These are phyloP conservation scores for Colletotrichum spaethianum DNA, from an alignment of 2,329 filamentous ascomycete species.

Conservation along the genomic window DNA sequence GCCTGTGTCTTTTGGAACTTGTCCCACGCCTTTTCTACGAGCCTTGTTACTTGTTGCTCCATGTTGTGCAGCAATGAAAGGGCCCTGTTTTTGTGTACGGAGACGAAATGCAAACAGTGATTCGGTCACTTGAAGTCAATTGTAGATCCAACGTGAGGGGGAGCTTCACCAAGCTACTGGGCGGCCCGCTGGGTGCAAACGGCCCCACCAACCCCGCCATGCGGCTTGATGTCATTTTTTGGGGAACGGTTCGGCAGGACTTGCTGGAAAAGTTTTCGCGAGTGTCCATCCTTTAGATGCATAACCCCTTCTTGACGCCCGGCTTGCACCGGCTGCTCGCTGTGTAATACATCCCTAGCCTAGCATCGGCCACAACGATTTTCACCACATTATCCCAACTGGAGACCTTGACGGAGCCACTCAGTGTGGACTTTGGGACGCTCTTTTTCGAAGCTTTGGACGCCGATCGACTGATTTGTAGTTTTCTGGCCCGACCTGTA, in stretches of 20 bases:
- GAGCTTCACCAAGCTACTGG: not conserved
- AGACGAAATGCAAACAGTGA: not conserved
- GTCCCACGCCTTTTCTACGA: constrained; percentile 83
- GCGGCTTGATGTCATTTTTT: constrained; percentile 41
- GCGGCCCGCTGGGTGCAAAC: constrained; percentile 23
- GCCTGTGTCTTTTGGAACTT: constrained; percentile 66
- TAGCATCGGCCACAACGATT: not conserved
- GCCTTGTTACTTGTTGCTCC: constrained; percentile 80
- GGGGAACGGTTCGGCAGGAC: constrained; percentile 31
- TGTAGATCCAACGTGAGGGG: not conserved
- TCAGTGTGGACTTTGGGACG: not conserved
- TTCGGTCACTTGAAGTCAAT: not conserved
- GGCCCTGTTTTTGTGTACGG: not conserved
- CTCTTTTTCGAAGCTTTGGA: not conserved
- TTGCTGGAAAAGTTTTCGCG: constrained; percentile 26
- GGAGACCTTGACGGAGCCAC: not conserved
- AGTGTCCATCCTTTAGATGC: not conserved
- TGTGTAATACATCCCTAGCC: not conserved
- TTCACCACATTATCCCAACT: not conserved
- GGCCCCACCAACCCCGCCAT: constrained; percentile 39
- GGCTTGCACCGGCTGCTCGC: not conserved
- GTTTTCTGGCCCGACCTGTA: not conserved
- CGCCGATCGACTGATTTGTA: not conserved
- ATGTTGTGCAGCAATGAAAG: constrained; percentile 59
- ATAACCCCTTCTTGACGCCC: not conserved